Percentiles rank a stretch among this genome's conserved stretches.
phyloP scores from a whole-genome alignment of 2,329 filamentous ascomycete species.

The Coccinonectria pachysandricola region DNA sequence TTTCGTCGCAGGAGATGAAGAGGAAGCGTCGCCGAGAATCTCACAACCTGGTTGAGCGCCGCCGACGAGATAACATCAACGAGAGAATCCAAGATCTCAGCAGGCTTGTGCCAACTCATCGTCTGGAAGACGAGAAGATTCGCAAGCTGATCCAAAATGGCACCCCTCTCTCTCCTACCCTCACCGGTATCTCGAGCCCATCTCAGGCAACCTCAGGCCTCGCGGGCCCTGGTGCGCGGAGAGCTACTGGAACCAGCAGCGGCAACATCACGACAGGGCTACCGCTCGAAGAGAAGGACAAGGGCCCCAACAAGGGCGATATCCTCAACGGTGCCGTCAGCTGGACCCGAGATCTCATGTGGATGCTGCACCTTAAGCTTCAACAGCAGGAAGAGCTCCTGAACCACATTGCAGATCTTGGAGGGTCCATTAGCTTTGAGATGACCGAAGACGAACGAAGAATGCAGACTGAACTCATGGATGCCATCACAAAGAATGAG shows the following conservation, averaged over 20 bases:
- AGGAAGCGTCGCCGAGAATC: conserved; percentile 83
- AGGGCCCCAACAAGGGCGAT: conserved; percentile 96
- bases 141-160: conserved; percentile 91
- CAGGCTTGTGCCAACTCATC: conserved; percentile 81
- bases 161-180: conserved; percentile 74
- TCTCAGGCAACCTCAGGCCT: conserved; percentile 75
- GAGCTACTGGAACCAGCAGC: conserved; percentile 58
- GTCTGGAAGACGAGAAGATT: conserved; percentile 93
- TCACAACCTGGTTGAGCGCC: conserved; percentile 91
- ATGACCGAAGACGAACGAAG: conserved; percentile 85
- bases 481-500: conserved; percentile 76
- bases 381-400: conserved; percentile 83
- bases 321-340: conserved; percentile 95
- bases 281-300: conserved; percentile 94
- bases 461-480: conserved; percentile 87
- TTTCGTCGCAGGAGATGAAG: conserved; percentile 88
- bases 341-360: conserved; percentile 97
- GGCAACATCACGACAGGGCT: conserved; percentile 87
- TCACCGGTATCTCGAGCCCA: conserved; percentile 59
- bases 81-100: conserved; percentile 96
- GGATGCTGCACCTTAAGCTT: conserved; percentile 83
- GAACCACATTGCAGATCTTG: conserved; percentile 61
- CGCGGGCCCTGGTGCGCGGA: conserved; percentile 72
- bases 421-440: conserved; percentile 69
- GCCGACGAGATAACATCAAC: conserved; percentile 95